Evolutionary conservation across 2,329 filamentous ascomycete species (phyloP), one percentile per base, ranked within the genome.

Genomic region (Cladosporium austrohemisphaericum): DNA sequence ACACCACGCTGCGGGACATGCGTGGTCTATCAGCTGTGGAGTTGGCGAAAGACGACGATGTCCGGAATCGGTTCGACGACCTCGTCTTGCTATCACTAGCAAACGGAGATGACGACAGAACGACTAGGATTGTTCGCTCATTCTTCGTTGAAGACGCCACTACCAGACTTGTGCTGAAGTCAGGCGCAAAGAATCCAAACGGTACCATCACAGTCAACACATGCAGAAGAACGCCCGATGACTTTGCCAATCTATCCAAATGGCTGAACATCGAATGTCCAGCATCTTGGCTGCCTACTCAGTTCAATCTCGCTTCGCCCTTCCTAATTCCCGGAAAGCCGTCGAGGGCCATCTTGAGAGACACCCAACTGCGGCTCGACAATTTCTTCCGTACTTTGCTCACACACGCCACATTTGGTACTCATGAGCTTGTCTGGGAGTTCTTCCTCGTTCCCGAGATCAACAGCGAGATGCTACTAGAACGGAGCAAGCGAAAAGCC

Each of bases 91-190:
- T 98, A 56, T 86, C 87, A 16, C 83, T 84, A 65, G 76, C 80
- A 1, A 76, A 86, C 4, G 84, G 81, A 9, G 75, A 79, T 8
- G 89, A 95, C 57, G 85, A 85, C 3, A 82, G 92, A 19, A 91
- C 91, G 18, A 97, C 93, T 1, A 89, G 89, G 1, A 91, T 97
- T 1, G 93, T 98, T 1, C 81, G 93, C 50, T 93, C 91, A 0
- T 96, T 95, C 69, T 97, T 98, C 61, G 91, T 98, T 9, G 93
- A 98, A 70, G 93, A 98, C 69, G 91, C 88, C 8, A 95, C 88
- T 1, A 86, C 97, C 44, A 84, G 93, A 32, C 83, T 97, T 40
- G 89, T 98, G 13, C 76, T 98, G 54, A 98, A 98, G 66, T 96
- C 92, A 1, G 93, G 90, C 10, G 89, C 88, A 1, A 90, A 89